Percentiles rank a stretch among this genome's conserved stretches.
Conservation (phyloP, 2,329 filamentous ascomycete species). For the Colletotrichum sp. region DNA sequence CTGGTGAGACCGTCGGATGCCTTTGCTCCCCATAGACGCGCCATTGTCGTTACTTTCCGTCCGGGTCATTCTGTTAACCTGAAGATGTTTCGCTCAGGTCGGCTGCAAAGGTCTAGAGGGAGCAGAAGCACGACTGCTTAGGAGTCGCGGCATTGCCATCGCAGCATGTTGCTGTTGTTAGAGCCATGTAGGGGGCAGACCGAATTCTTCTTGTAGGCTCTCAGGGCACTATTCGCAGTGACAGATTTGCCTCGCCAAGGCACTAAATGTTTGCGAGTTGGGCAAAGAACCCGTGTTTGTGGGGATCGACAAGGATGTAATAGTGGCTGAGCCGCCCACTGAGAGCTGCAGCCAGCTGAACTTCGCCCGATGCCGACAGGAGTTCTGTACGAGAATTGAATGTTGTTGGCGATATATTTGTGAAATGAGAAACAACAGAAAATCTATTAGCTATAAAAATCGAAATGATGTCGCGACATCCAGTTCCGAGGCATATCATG, state of each 20-base stretch:
- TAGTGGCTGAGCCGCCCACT: background rate
- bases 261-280: background rate
- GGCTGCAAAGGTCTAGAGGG: background rate
- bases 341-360: background rate
- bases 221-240: background rate
- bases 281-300: background rate
- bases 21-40: background rate
- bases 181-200: background rate
- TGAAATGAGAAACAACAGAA: fast-evolving
- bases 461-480: background rate
- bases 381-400: background rate
- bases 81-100: background rate
- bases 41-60: no score
- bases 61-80: background rate
- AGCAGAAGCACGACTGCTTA: background rate
- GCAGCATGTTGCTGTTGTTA: background rate
- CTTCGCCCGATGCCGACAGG: background rate
- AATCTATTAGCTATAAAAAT: background rate
- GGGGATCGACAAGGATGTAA: background rate
- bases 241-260: background rate
- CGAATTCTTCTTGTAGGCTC: background rate
- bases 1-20: background rate
- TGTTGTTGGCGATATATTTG: background rate
- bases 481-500: background rate
- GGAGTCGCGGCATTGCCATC: background rate